Percentiles rank a stretch among this genome's conserved stretches.
phyloP scores from a whole-genome alignment of 2,329 filamentous ascomycete species.

The Ceratocystis variospora region DNA sequence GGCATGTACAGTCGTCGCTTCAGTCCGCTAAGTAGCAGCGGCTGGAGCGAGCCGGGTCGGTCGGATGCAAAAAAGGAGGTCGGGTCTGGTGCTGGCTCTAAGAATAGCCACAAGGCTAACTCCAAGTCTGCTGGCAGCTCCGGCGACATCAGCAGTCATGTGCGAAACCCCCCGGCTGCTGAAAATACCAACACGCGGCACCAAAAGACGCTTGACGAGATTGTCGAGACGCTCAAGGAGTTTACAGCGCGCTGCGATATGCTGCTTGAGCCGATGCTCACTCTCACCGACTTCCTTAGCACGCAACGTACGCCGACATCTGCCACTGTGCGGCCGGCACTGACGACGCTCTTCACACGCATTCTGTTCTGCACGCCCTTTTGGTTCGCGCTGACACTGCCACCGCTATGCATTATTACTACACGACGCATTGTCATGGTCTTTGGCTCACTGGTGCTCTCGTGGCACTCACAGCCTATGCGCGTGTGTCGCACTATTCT shows the following conservation, averaged over 20 bases:
- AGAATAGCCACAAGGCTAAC: conserved; percentile 24
- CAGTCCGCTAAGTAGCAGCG: conserved; percentile 77
- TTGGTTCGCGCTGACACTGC: conserved; percentile 72
- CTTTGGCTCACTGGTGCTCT: conserved; percentile 72
- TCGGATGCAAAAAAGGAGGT: conserved; percentile 12
- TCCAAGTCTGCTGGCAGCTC: conserved; percentile 20
- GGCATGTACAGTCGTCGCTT: conserved; percentile 89
- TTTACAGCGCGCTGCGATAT: conserved; percentile 89
- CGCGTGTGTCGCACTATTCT: conserved; percentile 74
- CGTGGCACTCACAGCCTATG: conserved; percentile 82
- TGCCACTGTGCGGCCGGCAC: conserved; percentile 75
- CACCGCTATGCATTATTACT: conserved; percentile 73
- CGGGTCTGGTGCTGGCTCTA: conserved; percentile 21
- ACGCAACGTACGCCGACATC: conserved; percentile 82
- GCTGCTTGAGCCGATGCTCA: conserved; percentile 73
- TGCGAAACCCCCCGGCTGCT: conserved; percentile 30
- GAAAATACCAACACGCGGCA: conserved; percentile 57
- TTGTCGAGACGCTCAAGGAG: conserved; percentile 81
- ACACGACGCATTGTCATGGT: conserved; percentile 72
- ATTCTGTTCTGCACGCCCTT: conserved; percentile 77
- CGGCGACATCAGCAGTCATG: conserved; percentile 26
- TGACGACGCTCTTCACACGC: conserved; percentile 79
- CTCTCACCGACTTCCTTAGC: conserved; percentile 83
- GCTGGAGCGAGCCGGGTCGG: conserved; percentile 44
- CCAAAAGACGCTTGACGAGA: conserved; percentile 93